These are phyloP conservation scores for Xylaria sp. DNA, from an alignment of 495 filamentous ascomycete species.

Conservation along the genomic window DNA sequence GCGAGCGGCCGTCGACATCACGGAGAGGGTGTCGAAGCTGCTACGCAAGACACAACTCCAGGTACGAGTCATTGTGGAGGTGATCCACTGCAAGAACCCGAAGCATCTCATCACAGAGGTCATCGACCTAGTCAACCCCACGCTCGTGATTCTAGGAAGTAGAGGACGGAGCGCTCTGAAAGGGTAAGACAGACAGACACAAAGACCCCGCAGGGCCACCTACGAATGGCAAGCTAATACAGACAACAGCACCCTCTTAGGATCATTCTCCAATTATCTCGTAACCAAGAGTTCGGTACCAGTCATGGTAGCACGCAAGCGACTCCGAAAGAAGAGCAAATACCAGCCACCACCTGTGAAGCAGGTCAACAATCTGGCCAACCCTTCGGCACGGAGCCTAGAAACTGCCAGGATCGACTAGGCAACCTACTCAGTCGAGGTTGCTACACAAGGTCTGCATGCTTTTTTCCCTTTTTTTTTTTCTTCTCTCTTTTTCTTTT, in stretches of 20 bases:
- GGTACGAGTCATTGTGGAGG: conserved; percentile 89
- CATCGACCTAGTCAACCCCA: conserved; percentile 89
- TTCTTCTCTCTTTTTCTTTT: conserved; percentile 1
- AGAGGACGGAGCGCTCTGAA: conserved; percentile 90
- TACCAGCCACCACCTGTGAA: conserved; percentile 65
- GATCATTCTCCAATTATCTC: conserved; percentile 96
- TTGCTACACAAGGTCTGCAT: conserved; percentile 3
- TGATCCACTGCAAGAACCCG: conserved; percentile 97
- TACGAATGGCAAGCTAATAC: conserved; percentile 15
- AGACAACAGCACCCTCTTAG: conserved; percentile 62
- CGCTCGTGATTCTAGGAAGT: conserved; percentile 91
- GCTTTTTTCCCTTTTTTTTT: not conserved
- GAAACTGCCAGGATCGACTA: conserved; percentile 72
- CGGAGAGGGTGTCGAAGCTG: conserved; percentile 78
- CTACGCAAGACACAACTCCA: conserved; percentile 90
- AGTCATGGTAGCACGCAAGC: conserved; percentile 89
- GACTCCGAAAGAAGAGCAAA: conserved; percentile 76
- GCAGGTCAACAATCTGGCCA: conserved; percentile 74
- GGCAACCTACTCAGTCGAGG: not conserved
- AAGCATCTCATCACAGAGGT: conserved; percentile 85
- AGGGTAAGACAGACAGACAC: conserved; percentile 66
- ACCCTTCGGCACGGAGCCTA: conserved; percentile 67
- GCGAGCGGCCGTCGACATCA: conserved; percentile 77
- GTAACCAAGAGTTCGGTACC: conserved; percentile 96
- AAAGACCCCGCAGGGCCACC: not conserved